Evolutionary conservation across 2,329 filamentous ascomycete genomes (phyloP), one percentile per base, ranked within the genome.

Genomic region (Metarhizium album): DNA sequence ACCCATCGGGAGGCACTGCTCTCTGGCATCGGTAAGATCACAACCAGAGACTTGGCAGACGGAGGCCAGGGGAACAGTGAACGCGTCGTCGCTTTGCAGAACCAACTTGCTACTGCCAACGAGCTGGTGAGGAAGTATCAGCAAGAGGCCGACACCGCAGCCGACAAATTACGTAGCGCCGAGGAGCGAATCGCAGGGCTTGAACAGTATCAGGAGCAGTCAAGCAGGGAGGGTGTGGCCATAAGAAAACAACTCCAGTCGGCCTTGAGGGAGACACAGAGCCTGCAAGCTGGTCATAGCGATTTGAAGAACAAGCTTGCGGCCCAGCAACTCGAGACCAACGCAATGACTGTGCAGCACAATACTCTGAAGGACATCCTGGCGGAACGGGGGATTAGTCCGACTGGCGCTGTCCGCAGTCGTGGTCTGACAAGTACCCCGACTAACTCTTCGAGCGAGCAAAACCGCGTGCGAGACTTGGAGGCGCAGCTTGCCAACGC

Each of bases 131-230:
- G 86, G 66, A 89, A 89, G 62, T 95, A 95, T 59, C 90, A 96
- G 65, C 78, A 84, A 54, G 90, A 94, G 53, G 91, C 90, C 1
- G 89, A 98, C 65, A 71, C 76, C 24, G 90, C 90, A 3, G 86
- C 89, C 0, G 90, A 96, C 62, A 94, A 90, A 64, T 75, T 98
- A 49, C 86, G 93, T 49, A 86, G 86, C 52, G 93, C 93, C 3
- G 94, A 98, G 69, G 94, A 97, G 71, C 84, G 93, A 42, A 97
- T 98, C 65, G 94, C 93, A 4, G 93, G 93, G 6, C 78, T 98
- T 3, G 93, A 98, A 67, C 88, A 90, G 27, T 97, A 97, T 66
- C 93, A 98, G 69, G 93, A 98, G 64, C 93, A 98, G 68, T 86
- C 90, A 3, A 97, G 90, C 67, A 82, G 93, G 43, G 94, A 98